Conservation (phyloP, 768 basidiomycete genomes). For the Cystobasidiopsis lactophilus region DNA sequence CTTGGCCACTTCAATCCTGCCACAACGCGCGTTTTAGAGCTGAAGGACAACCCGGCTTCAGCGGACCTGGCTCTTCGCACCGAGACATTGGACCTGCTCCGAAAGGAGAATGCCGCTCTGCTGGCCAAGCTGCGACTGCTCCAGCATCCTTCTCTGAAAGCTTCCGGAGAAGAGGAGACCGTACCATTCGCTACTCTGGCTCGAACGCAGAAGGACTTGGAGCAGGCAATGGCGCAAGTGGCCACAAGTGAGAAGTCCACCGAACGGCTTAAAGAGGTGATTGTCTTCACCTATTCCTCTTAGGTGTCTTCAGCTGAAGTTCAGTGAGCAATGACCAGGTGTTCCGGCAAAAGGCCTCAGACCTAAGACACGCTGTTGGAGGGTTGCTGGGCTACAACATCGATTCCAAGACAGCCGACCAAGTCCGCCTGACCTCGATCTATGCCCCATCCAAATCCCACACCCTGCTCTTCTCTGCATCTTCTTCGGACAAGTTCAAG, state of each 20-base stretch:
- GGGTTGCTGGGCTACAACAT: neutral
- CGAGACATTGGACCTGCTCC: conserved; percentile 50
- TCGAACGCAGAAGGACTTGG: conserved; percentile 48
- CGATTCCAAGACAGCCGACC: conserved; percentile 32
- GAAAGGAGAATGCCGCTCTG: conserved; percentile 62
- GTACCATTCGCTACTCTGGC: conserved; percentile 31
- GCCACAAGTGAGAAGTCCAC: conserved; percentile 46
- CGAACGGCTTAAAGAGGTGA: conserved; percentile 48
- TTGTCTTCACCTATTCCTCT: conserved; percentile 32
- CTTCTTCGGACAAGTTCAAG: conserved; percentile 5
- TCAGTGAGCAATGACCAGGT: too few species aligned
- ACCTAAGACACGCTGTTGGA: conserved; percentile 18
- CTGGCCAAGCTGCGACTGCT: conserved; percentile 35
- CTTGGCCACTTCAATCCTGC: conserved; percentile 17
- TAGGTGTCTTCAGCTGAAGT: conserved; percentile 15
- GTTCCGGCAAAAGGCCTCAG: conserved; percentile 17
- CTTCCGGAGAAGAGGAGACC: conserved; percentile 1
- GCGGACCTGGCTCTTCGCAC: conserved; percentile 56
- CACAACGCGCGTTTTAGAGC: conserved; percentile 17
- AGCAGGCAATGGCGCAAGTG: conserved; percentile 42
- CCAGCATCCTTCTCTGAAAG: too few species aligned
- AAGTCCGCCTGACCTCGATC: conserved; percentile 70
- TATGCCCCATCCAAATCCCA: conserved; percentile 36
- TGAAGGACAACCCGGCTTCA: conserved; percentile 53
- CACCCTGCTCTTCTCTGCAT: conserved; percentile 48